These are phyloP conservation scores for Ceratocystis eucalypticola DNA, from an alignment of 2,329 filamentous ascomycete genomes.

Conservation along the genomic window DNA sequence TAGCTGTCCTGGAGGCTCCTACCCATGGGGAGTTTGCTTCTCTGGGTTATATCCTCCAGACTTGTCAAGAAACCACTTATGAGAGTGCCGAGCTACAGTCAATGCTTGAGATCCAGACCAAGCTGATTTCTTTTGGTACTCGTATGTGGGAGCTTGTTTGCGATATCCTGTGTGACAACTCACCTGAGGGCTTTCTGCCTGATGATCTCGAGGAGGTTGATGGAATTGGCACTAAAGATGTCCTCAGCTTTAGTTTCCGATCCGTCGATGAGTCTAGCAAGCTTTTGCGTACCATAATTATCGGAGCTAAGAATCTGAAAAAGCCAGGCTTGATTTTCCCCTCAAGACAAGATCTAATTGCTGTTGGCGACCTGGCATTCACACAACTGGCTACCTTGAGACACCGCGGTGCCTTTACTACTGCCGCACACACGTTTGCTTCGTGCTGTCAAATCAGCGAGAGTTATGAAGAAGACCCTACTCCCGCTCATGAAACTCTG, in stretches of 20 bases:
- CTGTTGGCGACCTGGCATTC: slow-evolving; percentile 63
- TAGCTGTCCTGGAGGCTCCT: slow-evolving; percentile 52
- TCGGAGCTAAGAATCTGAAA: slow-evolving; percentile 38
- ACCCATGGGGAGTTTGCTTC: slow-evolving; percentile 59
- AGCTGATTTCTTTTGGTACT: slow-evolving; percentile 40
- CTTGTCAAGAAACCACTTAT: slow-evolving; percentile 19
- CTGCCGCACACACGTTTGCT: slow-evolving; percentile 77
- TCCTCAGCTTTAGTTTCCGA: slow-evolving; percentile 89
- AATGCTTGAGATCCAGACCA: slow-evolving; percentile 17
- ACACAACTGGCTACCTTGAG: slow-evolving; percentile 68
- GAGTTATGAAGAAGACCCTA: slow-evolving; percentile 29
- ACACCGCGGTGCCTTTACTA: slow-evolving; percentile 86
- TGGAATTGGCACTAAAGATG: slow-evolving; percentile 69
- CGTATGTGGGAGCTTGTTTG: slow-evolving; percentile 67
- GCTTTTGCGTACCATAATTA: slow-evolving; percentile 50
- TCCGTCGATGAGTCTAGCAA: slow-evolving; percentile 87
- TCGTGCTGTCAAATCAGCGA: slow-evolving; percentile 58
- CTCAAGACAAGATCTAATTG: slow-evolving; percentile 42
- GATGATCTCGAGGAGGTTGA: slow-evolving; percentile 61
- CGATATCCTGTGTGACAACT: slow-evolving; percentile 77
- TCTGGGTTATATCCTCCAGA: slow-evolving; percentile 30
- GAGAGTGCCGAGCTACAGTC: slow-evolving; percentile 12
- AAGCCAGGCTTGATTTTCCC: slow-evolving; percentile 35
- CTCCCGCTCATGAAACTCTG: slow-evolving; percentile 29
- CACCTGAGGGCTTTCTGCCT: slow-evolving; percentile 75